Evolutionary conservation across 345 rosid genomes (phyloP).

Genomic region (Eutrema heterophyllum): DNA sequence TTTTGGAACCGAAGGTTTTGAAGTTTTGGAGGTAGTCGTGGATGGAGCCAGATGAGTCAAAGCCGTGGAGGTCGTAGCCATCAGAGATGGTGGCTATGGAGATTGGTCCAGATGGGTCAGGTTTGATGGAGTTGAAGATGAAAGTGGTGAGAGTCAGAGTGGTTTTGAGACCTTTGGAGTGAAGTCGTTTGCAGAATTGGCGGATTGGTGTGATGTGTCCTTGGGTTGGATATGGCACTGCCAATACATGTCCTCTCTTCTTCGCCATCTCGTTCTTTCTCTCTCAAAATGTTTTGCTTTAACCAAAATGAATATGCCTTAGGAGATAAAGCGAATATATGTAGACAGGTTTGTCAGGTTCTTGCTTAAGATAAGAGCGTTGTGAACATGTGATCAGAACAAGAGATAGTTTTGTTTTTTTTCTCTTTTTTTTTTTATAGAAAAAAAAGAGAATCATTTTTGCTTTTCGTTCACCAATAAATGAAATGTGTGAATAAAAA

Average conservation of each 20-base stretch:
- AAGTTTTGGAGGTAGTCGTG: slow-evolving; percentile 35
- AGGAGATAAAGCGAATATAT: neutral
- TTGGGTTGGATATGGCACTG: slow-evolving; percentile 37
- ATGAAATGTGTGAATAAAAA: no score
- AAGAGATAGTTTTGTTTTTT: neutral
- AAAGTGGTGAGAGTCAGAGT: slow-evolving; percentile 35
- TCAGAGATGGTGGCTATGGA: slow-evolving; percentile 16
- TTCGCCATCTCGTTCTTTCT: slow-evolving; percentile 13
- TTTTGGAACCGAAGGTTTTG: slow-evolving; percentile 40
- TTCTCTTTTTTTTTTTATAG: neutral
- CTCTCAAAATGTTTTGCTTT: neutral
- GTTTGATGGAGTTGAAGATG: slow-evolving; percentile 32
- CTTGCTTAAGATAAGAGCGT: slow-evolving; percentile 11
- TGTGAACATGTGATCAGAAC: neutral
- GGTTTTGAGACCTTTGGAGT: slow-evolving; percentile 41
- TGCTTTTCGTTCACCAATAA: no score
- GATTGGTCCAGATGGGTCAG: slow-evolving; percentile 11
- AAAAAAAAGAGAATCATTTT: neutral
- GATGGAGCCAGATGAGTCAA: neutral
- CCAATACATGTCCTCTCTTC: slow-evolving; percentile 29
- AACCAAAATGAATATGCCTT: neutral
- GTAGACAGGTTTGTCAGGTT: neutral
- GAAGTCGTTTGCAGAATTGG: slow-evolving; percentile 53
- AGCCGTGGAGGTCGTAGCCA: slow-evolving; percentile 18
- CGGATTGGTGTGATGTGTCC: slow-evolving; percentile 54